Evolutionary conservation across 768 basidiomycete species (phyloP), one percentile per base, ranked within the genome.

Genomic region (Agaricus blazei): DNA sequence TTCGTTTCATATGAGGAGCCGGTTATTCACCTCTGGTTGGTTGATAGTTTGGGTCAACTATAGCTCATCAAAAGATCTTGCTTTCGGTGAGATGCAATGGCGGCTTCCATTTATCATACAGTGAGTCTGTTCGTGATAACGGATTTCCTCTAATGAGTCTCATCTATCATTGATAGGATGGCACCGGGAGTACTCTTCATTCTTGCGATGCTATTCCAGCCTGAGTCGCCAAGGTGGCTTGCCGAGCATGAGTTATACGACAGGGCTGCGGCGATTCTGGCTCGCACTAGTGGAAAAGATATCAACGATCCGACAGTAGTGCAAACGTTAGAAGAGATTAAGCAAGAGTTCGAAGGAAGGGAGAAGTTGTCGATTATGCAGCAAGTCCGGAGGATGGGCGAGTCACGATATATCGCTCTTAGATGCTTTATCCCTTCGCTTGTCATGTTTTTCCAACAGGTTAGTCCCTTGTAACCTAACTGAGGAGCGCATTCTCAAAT

Each of bases 161-260:
- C 34, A 6, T 34, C 14, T 23, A 12, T 3, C 34, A 27, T 6
- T 31, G 34, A 9, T 48, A 71, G 70, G 53, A 61, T 82, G 50
- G 58, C 84, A 41, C 82, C 81, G 3, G 80, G 81, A 2, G 62
- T 79, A 15, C 57, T 83, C 0, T 77, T 84, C 60, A 60, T 77
- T 5, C 53, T 74, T 34, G 62, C 68, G 4, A 79, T 82, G 75
- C 45, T 72, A 6, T 74, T 73, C 51, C 77, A 80, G 54, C 77
- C 79, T 4, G 81, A 83, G 59, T 82, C 81, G 0, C 82, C 82
- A 14, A 70, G 81, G 19, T 81, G 77, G 77, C 65, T 83, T 26
- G 79, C 77, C 24, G 80, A 80, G 60, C 70, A 74, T 49, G 67
- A 70, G 27, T 67, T 70, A 38, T 70, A 74, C 34, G 72, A 73